Percentiles rank a stretch among this genome's conserved stretches.
These are phyloP conservation scores for Antarctomyces pellizariae DNA, from an alignment of 495 filamentous ascomycete species.

Conservation along the genomic window DNA sequence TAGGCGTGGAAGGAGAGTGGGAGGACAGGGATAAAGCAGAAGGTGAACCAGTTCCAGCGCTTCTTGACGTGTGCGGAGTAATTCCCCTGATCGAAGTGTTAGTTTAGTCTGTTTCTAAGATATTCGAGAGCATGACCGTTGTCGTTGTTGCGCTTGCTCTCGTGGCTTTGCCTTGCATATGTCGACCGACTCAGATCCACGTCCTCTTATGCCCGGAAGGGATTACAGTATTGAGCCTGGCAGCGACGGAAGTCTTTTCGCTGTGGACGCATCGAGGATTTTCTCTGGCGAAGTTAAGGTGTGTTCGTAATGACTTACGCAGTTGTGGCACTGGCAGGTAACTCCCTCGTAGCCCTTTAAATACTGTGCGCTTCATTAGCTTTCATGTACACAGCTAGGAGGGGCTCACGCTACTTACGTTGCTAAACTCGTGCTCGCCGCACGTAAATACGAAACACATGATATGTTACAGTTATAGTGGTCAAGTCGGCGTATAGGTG, in stretches of 20 bases:
- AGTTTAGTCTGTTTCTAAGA: no score
- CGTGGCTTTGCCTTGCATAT: no score
- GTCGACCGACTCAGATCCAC: no score
- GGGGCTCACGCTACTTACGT: no score
- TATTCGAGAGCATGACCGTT: no score
- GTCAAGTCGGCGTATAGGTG: no score
- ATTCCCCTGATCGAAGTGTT: constrained; percentile 18
- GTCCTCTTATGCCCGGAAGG: no score
- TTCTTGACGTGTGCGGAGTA: constrained; percentile 25
- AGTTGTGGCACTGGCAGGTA: constrained; percentile 30
- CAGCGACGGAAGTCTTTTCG: no score
- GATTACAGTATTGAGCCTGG: no score
- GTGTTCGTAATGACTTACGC: constrained; percentile 13
- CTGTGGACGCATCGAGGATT: not conserved
- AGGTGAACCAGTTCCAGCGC: constrained; percentile 31
- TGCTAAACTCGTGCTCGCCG: constrained; percentile 20
- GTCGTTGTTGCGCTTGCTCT: no score
- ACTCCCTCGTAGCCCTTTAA: constrained; percentile 28
- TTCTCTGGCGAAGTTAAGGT: not conserved
- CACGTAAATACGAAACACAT: constrained; percentile 36
- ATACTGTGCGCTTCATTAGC: constrained; percentile 1
- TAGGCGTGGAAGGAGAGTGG: constrained; percentile 30
- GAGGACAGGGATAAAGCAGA: constrained; percentile 31
- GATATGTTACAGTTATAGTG: no score
- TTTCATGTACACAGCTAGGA: no score